A percentile compares a stretch with the other conserved stretches of the same genome.
Conservation (phyloP, 1,284 basidiomycete genomes). For the Hemileia vastatrix region DNA sequence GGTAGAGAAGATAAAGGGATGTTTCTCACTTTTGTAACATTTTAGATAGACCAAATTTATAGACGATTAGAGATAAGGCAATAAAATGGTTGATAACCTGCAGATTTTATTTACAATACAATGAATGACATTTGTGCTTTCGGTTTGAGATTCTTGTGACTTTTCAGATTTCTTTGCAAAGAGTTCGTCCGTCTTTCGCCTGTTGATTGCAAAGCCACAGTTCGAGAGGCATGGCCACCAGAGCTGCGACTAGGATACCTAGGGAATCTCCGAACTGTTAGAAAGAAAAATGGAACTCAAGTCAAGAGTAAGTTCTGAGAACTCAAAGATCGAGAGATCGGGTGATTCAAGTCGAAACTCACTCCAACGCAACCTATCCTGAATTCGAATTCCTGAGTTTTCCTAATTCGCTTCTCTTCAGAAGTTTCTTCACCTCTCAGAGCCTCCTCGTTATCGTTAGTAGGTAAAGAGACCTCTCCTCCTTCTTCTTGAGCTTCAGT, state of each 20-base stretch:
- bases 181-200: slow-evolving; percentile 4
- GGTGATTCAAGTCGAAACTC: slow-evolving; percentile 19
- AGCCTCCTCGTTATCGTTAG: not conserved
- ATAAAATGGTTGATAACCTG: no score
- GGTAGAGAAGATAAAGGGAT: no score
- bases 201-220: slow-evolving; percentile 12
- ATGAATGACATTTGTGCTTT: no score
- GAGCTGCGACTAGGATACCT: slow-evolving; percentile 9
- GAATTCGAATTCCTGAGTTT: slow-evolving; percentile 33
- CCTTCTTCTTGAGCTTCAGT: slow-evolving; percentile 21
- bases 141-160: no score
- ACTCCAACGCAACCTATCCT: slow-evolving; percentile 22
- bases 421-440: slow-evolving; percentile 5
- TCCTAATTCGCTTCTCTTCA: not conserved
- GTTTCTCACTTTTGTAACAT: no score
- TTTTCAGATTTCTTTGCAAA: no score
- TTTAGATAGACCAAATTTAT: no score
- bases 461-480: not conserved
- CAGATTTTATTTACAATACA: no score
- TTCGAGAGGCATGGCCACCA: slow-evolving; percentile 19
- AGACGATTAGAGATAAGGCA: no score
- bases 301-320: not conserved
- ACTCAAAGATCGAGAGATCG: no score
- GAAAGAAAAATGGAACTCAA: not conserved
- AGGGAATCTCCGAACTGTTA: no score